Percentiles rank a stretch among this genome's conserved stretches.
Evolutionary conservation across 805 yeast genomes (phyloP).

Genomic region (Candida pini): DNA sequence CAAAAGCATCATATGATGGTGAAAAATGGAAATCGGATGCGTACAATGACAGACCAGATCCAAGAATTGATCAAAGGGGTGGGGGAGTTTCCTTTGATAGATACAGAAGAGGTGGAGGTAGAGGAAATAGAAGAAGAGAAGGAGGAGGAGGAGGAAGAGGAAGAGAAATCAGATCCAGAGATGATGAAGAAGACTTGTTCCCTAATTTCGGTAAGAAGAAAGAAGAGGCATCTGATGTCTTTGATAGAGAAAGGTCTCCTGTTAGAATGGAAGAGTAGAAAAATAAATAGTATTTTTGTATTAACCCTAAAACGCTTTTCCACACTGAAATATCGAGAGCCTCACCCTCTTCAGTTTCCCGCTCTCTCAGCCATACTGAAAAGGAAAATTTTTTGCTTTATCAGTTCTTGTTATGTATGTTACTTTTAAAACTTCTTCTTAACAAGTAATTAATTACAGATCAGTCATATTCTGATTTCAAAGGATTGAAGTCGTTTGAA

Average conservation of each 20-base stretch:
- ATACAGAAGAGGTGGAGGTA: background rate
- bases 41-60: background rate
- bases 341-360: no score
- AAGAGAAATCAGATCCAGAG: constrained; percentile 7
- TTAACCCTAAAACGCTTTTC: no score
- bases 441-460: background rate
- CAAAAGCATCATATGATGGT: no score
- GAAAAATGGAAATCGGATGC: background rate
- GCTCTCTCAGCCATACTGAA: no score
- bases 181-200: constrained; percentile 32
- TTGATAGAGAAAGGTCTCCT: constrained; percentile 23
- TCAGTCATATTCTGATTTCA: constrained; percentile 1
- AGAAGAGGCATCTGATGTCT: background rate
- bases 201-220: constrained; percentile 22
- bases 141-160: constrained; percentile 9
- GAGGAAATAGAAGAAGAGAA: constrained; percentile 8
- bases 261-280: constrained; percentile 7
- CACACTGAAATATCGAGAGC: no score
- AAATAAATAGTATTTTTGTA: background rate
- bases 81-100: constrained; percentile 32
- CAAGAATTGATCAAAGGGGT: background rate
- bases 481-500: background rate
- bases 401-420: no score
- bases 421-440: no score
- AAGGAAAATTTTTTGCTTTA: no score